Conservation (phyloP, 2,329 filamentous ascomycete species). For the Magnaporthiopsis rhizophila region DNA sequence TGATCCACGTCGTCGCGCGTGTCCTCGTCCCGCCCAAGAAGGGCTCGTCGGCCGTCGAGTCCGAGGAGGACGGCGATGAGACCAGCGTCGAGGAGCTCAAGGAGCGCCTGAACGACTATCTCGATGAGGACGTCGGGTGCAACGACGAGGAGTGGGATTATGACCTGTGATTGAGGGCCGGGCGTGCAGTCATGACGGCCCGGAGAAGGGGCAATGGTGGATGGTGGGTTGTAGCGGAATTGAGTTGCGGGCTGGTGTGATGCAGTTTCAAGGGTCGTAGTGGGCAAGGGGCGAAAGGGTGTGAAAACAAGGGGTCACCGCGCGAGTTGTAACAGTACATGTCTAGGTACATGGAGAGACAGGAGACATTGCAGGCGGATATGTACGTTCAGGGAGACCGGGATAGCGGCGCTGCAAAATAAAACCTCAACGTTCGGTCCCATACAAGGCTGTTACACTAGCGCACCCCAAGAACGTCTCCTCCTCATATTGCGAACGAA, state of each 20-base stretch:
- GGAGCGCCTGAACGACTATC: constrained; percentile 40
- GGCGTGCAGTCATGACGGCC: background rate
- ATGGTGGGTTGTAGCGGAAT: background rate
- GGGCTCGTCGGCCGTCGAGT: constrained; percentile 19
- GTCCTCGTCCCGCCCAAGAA: constrained; percentile 71
- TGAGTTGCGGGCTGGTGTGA: background rate
- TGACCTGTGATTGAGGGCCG: background rate
- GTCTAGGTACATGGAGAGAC: background rate
- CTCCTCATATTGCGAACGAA: too few species aligned
- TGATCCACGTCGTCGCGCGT: constrained; percentile 66
- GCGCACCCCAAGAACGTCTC: background rate
- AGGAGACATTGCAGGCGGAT: background rate
- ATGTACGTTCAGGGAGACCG: background rate
- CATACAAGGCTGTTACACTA: background rate
- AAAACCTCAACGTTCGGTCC: background rate
- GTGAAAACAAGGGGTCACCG: background rate
- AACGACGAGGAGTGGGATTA: constrained; percentile 18
- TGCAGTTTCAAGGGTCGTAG: background rate
- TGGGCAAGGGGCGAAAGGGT: background rate
- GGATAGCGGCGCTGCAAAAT: background rate
- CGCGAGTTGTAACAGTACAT: background rate
- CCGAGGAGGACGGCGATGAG: constrained; percentile 35
- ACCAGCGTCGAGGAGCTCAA: constrained; percentile 54
- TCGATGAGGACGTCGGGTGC: constrained; percentile 34
- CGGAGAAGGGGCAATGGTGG: background rate